Evolutionary conservation across 805 yeast genomes (phyloP).

Genomic region (Schizosaccharomyces octosporus): DNA sequence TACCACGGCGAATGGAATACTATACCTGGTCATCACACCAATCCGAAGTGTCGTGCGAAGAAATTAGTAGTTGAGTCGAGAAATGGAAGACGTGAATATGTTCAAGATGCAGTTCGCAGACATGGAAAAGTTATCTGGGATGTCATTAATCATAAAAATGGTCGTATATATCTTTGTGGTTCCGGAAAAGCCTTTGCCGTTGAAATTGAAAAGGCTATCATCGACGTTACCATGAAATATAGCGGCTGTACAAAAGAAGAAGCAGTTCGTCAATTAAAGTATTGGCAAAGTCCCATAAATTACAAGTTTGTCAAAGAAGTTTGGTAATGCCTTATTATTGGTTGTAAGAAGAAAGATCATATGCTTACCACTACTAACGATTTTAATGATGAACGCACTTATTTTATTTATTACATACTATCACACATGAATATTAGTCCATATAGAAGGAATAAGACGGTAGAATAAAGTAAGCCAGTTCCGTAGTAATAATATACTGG

Average conservation of each 20-base stretch:
- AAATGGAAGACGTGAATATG: conserved; percentile 10
- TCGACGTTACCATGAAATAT: conserved; percentile 7
- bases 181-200: conserved; percentile 11
- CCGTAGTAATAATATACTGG: no score
- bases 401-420: no score
- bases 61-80: conserved; percentile 10
- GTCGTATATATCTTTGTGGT: conserved; percentile 11
- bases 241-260: conserved; percentile 4
- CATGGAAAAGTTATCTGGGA: conserved; percentile 10
- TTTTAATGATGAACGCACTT: no score
- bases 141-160: conserved; percentile 10
- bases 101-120: conserved; percentile 10
- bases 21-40: conserved; percentile 7
- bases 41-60: not conserved
- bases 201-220: conserved; percentile 6
- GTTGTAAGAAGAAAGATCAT: not conserved
- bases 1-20: conserved; percentile 12
- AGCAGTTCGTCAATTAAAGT: conserved; percentile 10
- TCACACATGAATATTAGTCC: no score
- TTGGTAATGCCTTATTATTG: not conserved
- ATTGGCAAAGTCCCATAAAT: not conserved
- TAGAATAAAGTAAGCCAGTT: no score
- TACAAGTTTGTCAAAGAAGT: not conserved
- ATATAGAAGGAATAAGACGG: no score
- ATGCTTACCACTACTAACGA: no score